These are phyloP conservation scores for Rubroboletus satanas DNA, from an alignment of 768 basidiomycete genomes.

Conservation along the genomic window DNA sequence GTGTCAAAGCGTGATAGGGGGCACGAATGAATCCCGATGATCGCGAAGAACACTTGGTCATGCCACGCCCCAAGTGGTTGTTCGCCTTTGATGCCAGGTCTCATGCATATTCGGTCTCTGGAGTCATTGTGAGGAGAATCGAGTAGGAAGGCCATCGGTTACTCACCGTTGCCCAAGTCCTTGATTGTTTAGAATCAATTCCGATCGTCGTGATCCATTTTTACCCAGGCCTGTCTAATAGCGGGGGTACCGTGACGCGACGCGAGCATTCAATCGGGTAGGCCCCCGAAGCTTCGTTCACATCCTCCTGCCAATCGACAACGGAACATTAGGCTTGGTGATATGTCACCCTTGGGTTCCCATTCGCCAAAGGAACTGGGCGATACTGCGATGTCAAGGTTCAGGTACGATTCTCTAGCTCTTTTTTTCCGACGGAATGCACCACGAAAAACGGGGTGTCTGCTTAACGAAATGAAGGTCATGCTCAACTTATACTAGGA, in stretches of 20 bases:
- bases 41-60: constrained; percentile 8
- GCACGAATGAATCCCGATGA: constrained; percentile 2
- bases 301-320: not conserved
- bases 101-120: constrained; percentile 3
- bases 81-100: constrained; percentile 10
- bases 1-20: not conserved
- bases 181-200: not conserved
- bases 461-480: not conserved
- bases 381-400: not conserved
- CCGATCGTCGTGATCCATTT: not conserved
- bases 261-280: not conserved
- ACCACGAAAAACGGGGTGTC: not conserved
- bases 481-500: not conserved
- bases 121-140: constrained; percentile 1
- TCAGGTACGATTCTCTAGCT: not conserved
- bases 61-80: constrained; percentile 7
- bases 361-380: not conserved
- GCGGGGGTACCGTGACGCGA: no score
- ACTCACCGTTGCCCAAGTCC: not conserved
- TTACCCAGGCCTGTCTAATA: not conserved
- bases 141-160: constrained; percentile 15
- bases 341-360: not conserved
- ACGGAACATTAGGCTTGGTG: not conserved
- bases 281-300: not conserved
- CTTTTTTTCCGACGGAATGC: no score